phyloP scores from a whole-genome alignment of 2,329 filamentous ascomycete genomes.

The Talaromyces amestolkiae region DNA sequence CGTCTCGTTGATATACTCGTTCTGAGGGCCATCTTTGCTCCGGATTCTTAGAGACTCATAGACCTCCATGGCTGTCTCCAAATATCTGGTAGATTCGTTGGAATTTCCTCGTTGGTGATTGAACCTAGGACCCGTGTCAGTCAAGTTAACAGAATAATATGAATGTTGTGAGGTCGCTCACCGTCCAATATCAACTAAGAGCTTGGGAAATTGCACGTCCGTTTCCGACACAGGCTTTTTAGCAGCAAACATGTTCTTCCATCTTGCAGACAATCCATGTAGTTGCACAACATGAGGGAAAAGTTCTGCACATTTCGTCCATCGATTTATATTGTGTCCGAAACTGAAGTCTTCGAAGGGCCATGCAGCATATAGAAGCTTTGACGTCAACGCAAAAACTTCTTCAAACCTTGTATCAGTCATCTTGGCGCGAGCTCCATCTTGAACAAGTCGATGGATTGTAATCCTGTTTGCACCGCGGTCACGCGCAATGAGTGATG shows the following conservation, averaged over 20 bases:
- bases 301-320: constrained; percentile 7
- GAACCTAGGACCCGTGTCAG: background rate
- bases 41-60: background rate
- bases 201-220: constrained; percentile 2
- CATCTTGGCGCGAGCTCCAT: constrained; percentile 11
- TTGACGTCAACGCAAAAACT: constrained; percentile 2
- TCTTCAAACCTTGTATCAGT: constrained; percentile 4
- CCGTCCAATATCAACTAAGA: constrained; percentile 10
- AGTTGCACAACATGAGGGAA: constrained; percentile 8
- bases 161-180: background rate
- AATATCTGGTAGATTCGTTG: background rate
- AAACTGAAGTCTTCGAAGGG: constrained; percentile 13
- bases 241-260: background rate
- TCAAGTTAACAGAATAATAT: background rate
- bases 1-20: background rate
- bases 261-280: constrained; percentile 1
- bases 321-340: constrained; percentile 3
- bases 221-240: background rate
- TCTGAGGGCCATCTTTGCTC: background rate
- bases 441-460: constrained; percentile 11
- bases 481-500: constrained; percentile 7
- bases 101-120: background rate
- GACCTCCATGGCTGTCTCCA: background rate
- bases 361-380: constrained; percentile 3
- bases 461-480: background rate